Base-by-base conservation (phyloP, 306 rosid species). In the Fagus crenata region DNA sequence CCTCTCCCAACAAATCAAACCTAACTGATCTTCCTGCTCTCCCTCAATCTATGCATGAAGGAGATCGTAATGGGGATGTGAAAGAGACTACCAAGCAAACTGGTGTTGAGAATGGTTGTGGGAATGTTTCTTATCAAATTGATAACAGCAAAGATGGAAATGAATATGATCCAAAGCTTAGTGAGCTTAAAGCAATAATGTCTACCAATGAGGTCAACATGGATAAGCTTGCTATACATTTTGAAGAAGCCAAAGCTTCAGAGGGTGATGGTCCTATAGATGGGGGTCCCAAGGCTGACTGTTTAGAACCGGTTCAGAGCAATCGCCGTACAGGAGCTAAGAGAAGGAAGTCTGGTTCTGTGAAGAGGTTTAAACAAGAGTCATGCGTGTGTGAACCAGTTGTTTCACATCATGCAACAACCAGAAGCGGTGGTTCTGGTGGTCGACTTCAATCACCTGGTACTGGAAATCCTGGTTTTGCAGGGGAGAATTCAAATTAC, bases 271-370 rank as follows among this genome's bases (percentile, higher is more conserved):
- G 72, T 51, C 53, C 78, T 7, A n/a, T 67, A 58, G 77, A 73
- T 51, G 85, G 83, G 71, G 84, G 72, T 33, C 40, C 90, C 61
- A 88, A 75, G 75, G 77, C 71, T 59, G 81, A 81, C 71, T 56
- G 61, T 31, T 36, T 6, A 5, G 96, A 87, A 40, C 72, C 81
- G 9, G 82, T 72, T 79, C 82, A 84, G 54, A 83, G 64, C 69
- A 78, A 81, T 51, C 90, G 90, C 49, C 82, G 84, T 71, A 89
- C 77, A 54, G 98, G 98, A 75, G 93, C 98, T 41, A 94, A 86
- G 86, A 86, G 92, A 81, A 89, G 97, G 85, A 94, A 94, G 81
- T 86, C 96, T 33, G 90, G 90, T 76, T 88, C 94, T 51, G 98
- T 92, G 46, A 94, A 92, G 89, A 87, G 97, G 89, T 90, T 94